A percentile compares a stretch with the other conserved stretches of the same genome.
These are phyloP conservation scores for Cyberlindnera japonica DNA, from an alignment of 805 yeast genomes.

Conservation along the genomic window DNA sequence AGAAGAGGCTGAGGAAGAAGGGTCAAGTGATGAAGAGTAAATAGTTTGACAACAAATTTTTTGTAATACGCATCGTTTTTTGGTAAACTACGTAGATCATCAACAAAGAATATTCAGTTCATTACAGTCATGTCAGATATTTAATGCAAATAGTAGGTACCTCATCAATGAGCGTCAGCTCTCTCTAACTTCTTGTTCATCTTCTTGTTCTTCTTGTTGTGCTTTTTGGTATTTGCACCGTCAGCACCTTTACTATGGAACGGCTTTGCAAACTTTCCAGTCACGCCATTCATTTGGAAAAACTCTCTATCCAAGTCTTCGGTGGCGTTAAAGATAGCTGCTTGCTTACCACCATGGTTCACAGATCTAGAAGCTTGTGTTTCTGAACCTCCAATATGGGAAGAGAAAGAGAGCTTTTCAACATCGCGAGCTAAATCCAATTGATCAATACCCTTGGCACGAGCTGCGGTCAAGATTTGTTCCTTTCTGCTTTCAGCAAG, in stretches of 20 bases:
- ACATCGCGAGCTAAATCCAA: conserved; percentile 66
- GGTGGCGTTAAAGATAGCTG: conserved; percentile 73
- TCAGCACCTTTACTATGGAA: conserved; percentile 55
- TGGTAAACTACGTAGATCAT: neutral
- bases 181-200: conserved; percentile 16
- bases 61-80: neutral
- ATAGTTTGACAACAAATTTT: neutral
- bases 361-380: conserved; percentile 45
- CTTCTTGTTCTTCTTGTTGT: conserved; percentile 72
- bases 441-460: conserved; percentile 49
- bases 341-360: conserved; percentile 79
- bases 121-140: conserved; percentile 8
- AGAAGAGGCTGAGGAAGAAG: conserved; percentile 86
- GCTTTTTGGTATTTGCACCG: conserved; percentile 49
- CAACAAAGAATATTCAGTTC: too few species aligned
- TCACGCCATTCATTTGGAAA: conserved; percentile 62
- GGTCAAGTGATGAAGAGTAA: conserved; percentile 38
- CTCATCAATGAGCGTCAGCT: conserved; percentile 5
- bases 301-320: conserved; percentile 84
- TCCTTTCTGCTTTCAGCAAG: conserved; percentile 71
- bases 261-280: conserved; percentile 65
- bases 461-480: conserved; percentile 65
- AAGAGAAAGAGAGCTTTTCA: conserved; percentile 70
- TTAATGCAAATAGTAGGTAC: neutral
- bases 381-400: conserved; percentile 58